Evolutionary conservation across 768 basidiomycete genomes (phyloP).

Genomic region (Crucibulum laeve): DNA sequence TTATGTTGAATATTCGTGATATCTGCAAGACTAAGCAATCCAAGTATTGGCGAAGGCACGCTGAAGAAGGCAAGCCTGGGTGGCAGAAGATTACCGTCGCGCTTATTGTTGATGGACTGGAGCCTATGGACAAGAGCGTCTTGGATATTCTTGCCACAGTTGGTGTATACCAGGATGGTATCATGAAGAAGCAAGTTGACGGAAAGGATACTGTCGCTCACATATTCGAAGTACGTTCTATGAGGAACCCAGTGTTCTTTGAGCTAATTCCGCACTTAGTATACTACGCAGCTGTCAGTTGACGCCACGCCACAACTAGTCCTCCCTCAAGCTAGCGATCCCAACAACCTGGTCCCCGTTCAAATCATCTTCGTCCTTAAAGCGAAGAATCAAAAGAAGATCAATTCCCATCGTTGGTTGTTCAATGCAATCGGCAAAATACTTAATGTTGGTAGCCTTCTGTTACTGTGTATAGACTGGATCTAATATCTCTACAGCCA

Average conservation of each 20-base stretch:
- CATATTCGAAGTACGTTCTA: slow-evolving; percentile 76
- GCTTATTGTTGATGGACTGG: slow-evolving; percentile 89
- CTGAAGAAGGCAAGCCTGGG: slow-evolving; percentile 78
- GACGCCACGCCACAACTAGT: slow-evolving; percentile 88
- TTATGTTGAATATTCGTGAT: slow-evolving; percentile 97
- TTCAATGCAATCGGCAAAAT: slow-evolving; percentile 91
- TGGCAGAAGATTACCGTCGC: slow-evolving; percentile 94
- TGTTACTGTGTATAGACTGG: background rate
- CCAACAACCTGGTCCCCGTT: slow-evolving; percentile 90
- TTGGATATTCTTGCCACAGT: slow-evolving; percentile 86
- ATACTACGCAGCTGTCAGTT: slow-evolving; percentile 94
- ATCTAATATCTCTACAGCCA: slow-evolving; percentile 45
- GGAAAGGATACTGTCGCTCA: slow-evolving; percentile 88
- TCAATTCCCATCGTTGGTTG: slow-evolving; percentile 93
- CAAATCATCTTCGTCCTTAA: slow-evolving; percentile 90
- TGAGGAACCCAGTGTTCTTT: slow-evolving; percentile 1
- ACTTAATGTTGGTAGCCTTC: slow-evolving; percentile 48
- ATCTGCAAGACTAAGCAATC: slow-evolving; percentile 96
- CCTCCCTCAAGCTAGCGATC: slow-evolving; percentile 83
- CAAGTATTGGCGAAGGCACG: slow-evolving; percentile 82
- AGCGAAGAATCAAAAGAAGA: slow-evolving; percentile 94
- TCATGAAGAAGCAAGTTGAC: slow-evolving; percentile 92
- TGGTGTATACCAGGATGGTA: slow-evolving; percentile 91
- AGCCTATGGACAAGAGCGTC: slow-evolving; percentile 93
- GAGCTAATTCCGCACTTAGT: slow-evolving; percentile 42